These are phyloP conservation scores for Dalechampia spathulata DNA, from an alignment of 441 rosid genomes.

Conservation along the genomic window DNA sequence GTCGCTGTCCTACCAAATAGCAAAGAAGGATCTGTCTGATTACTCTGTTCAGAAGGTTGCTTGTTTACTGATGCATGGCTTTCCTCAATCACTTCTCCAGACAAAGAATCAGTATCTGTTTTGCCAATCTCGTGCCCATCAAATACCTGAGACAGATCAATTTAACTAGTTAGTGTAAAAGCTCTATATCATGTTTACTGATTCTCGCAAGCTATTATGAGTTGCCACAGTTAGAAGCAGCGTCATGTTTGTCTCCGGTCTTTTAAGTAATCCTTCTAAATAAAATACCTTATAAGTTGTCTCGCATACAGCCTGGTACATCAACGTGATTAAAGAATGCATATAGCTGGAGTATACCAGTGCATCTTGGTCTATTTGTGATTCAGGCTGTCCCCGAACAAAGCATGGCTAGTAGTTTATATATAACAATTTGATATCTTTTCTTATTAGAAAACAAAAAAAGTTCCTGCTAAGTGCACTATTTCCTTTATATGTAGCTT, in stretches of 20 bases:
- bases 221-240: conserved; percentile 19
- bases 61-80: conserved; percentile 11
- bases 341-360: neutral
- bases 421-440: neutral
- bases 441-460: neutral
- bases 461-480: too few relatives aligned
- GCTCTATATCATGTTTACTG: conserved; percentile 2
- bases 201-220: conserved; percentile 18
- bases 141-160: conserved; percentile 14
- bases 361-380: neutral
- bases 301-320: neutral
- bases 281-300: conserved; percentile 18
- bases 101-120: conserved; percentile 22
- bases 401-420: neutral
- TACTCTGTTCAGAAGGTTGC: conserved; percentile 20
- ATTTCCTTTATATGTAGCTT: too few relatives aligned
- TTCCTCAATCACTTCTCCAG: conserved; percentile 19
- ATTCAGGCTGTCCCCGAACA: neutral
- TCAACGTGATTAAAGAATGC: neutral
- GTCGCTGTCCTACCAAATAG: conserved; percentile 17
- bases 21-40: conserved; percentile 16
- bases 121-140: conserved; percentile 19
- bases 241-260: conserved; percentile 36
- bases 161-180: conserved; percentile 17
- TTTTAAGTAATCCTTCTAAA: conserved; percentile 22